Conservation (phyloP, 202 grass and related monocot species). For the Bolboschoenoplectus hybrid region DNA sequence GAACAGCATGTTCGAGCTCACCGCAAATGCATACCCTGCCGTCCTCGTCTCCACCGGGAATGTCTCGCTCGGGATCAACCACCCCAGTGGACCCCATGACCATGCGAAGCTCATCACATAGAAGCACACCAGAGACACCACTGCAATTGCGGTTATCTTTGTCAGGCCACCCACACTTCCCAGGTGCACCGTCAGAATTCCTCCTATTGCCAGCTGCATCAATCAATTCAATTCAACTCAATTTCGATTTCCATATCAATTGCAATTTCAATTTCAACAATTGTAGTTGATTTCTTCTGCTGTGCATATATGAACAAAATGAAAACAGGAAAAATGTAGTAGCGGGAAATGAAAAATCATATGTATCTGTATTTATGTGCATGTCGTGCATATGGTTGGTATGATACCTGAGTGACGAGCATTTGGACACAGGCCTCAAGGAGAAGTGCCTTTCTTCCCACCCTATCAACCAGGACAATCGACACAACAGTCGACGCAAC, state of each 20-base stretch:
- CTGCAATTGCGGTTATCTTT: conserved; percentile 30
- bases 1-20: conserved; percentile 89
- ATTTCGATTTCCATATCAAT: background rate
- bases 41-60: conserved; percentile 70
- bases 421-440: conserved; percentile 77
- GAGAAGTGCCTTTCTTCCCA: conserved; percentile 55
- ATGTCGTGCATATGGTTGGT: background rate
- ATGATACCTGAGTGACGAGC: conserved; percentile 56
- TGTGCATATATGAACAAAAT: background rate
- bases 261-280: background rate
- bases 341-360: conserved; percentile 2
- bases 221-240: background rate
- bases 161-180: conserved; percentile 2
- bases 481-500: conserved; percentile 60
- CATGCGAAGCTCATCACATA: conserved; percentile 78
- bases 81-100: conserved; percentile 77
- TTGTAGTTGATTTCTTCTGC: no score
- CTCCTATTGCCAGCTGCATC: conserved; percentile 50
- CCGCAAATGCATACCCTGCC: conserved; percentile 56
- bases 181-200: conserved; percentile 47
- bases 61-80: conserved; percentile 78
- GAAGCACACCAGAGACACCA: conserved; percentile 62
- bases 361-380: background rate
- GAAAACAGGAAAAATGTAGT: background rate
- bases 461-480: conserved; percentile 66